Base-by-base conservation (phyloP, 2,329 filamentous ascomycete species). In the Ophiostoma ulmi region DNA sequence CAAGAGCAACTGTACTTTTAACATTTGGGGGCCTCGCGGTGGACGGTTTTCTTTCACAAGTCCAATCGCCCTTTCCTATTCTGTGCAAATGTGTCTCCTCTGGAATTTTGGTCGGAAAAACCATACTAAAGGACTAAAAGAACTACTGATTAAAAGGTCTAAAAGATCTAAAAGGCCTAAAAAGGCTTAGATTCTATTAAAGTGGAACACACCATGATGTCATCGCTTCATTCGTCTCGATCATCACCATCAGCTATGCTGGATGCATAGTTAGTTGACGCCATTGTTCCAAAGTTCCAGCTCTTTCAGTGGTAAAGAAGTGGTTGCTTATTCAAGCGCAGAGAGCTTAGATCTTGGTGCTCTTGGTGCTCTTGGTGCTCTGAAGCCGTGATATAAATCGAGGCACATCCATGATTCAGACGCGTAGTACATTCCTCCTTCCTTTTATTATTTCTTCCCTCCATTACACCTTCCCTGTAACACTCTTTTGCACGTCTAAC, bases 201-300 rank as follows among this genome's bases (percentile, higher is more conserved):
- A 68, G 70, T 70, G 70, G 70, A 52, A 31, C 4, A 22, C 11
- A 10, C 3, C 68, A 72, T 72, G 70, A 72, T 72, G 70, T 72
- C 70, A 72, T 72, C 68, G 66, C 64, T 41, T 22, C 35, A 14
- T 17, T 41, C 39, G 63, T 36, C 41, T 67, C 26, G 64, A 69
- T 58, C 68, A 64, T 71, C 64, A 26, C 39, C 64, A 26, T 26
- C n/a, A n/a, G 38, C 64, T 36, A n/a, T 44, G 36, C 38, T 67
- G 44, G 41, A 41, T 68, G 44, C 22, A 20, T 67, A 41, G 13
- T 64, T 41, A 20, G 20, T 67, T 26, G 52, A 26, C 64, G 64
- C 64, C 64, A 67, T 67, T 67, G 64, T 41, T 22, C 64, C 35
- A 38, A 44, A 26, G 22, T 39, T 38, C 64, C 52, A 13, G 22